Base-by-base conservation (phyloP, 179 eudicot genomes). In the Camellia oleifera region DNA sequence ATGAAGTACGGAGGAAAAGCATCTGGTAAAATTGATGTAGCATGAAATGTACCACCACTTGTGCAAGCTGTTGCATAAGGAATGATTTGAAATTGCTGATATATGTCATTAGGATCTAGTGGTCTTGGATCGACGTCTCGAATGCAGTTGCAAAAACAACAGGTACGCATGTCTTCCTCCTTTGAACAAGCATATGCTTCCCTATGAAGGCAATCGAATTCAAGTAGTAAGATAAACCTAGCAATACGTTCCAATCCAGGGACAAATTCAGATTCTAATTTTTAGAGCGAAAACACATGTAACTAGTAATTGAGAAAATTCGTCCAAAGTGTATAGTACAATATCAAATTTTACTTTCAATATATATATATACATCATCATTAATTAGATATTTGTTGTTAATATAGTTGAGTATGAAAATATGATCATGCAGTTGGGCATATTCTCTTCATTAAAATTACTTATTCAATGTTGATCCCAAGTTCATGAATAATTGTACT, bases 1-100 rank as follows among this genome's bases (percentile, higher is more conserved):
- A 92, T 18, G 82, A 92, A 88, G 1, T 40, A 0, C 2, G 98
- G 97, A 73, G 97, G 95, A 79, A 83, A 79, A 5, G 90, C 89
- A 74, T 89, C 92, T 7, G 80, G 79, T 20, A 88, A 91, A 2
- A 90, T 68, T 9, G 95, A 88, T 56, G 73, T 84, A 1, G 90
- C 90, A 42, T 69, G 23, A 26, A 88, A 82, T 2, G 1, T 3
- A 13, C 86, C 78, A 18, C 50, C 23, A 20, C 17, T 42, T 4
- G 23, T 44, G 78, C 87, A 90, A 2, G 66, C 2, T 40, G 53
- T 50, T 26, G 76, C 77, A 53, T 69, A 63, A 12, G 64, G 83
- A 84, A 3, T 3, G 76, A 94, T 77, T 78, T 88, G 85, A 68
- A 91, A 82, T 66, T 91, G 97, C 74, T 92, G 97, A 68, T 91